Evolutionary conservation across 371 early-diverging fungal species (phyloP).

Genomic region (Synchytrium microbalum): DNA sequence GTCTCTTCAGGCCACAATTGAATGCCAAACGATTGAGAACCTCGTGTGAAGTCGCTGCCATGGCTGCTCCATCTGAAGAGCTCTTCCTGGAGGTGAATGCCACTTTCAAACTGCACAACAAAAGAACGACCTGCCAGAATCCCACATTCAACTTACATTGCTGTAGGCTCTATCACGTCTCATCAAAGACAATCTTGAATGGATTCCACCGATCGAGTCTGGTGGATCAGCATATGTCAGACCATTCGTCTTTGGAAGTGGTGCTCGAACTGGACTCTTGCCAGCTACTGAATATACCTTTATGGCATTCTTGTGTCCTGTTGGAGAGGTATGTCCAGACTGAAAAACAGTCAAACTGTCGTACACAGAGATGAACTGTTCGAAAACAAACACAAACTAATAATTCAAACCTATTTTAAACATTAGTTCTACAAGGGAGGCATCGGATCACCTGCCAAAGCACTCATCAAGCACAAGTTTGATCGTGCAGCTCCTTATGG

Average conservation of each 20-base stretch:
- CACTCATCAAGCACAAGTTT: conserved; percentile 56
- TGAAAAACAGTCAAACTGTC: too few species aligned
- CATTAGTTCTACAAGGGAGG: conserved; percentile 54
- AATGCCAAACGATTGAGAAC: conserved; percentile 61
- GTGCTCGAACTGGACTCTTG: conserved; percentile 58
- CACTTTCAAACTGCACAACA: too few species aligned
- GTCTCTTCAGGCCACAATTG: conserved; percentile 64
- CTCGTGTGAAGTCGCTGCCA: conserved; percentile 49
- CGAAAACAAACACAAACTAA: too few species aligned
- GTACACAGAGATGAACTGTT: too few species aligned
- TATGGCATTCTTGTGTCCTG: not conserved
- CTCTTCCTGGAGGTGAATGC: conserved; percentile 60
- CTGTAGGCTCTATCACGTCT: conserved; percentile 49
- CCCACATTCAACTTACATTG: too few species aligned
- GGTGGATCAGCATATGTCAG: conserved; percentile 60
- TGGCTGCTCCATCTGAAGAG: conserved; percentile 57
- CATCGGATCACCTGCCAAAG: conserved; percentile 56
- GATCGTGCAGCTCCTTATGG: conserved; percentile 55
- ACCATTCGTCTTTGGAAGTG: conserved; percentile 66
- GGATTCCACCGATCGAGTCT: conserved; percentile 59
- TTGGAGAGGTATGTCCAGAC: too few species aligned
- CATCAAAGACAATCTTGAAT: conserved; percentile 59
- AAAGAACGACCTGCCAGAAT: too few species aligned
- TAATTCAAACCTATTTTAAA: conserved; percentile 62
- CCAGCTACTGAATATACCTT: conserved; percentile 1